Percentiles rank a stretch among this genome's conserved stretches.
These are phyloP conservation scores for Aureobasidium sp. DNA, from an alignment of 2,329 filamentous ascomycete genomes.

Conservation along the genomic window DNA sequence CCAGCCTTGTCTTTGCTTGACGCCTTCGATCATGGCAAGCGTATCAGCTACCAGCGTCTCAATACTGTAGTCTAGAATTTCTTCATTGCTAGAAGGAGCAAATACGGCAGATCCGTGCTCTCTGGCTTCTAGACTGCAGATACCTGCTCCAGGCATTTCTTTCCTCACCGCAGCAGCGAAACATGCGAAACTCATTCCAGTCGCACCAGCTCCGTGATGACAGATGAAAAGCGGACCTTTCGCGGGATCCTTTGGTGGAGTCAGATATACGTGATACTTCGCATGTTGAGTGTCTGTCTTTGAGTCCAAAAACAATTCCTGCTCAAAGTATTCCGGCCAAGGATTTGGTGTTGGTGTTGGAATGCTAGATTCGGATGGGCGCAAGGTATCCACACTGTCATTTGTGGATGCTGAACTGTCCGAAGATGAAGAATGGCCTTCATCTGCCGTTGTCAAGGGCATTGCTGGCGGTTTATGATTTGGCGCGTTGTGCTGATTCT, in stretches of 20 bases:
- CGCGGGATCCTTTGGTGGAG: constrained; percentile 54
- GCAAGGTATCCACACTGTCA: constrained; percentile 60
- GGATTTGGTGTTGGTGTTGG: constrained; percentile 61
- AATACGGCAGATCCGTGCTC: constrained; percentile 65
- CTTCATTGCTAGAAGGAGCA: constrained; percentile 25
- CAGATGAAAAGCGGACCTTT: constrained; percentile 80
- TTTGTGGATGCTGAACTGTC: constrained; percentile 86
- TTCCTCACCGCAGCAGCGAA: constrained; percentile 71
- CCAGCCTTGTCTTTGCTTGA: constrained; percentile 66
- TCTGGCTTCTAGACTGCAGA: constrained; percentile 78
- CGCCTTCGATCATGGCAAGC: constrained; percentile 59
- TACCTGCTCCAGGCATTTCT: constrained; percentile 68
- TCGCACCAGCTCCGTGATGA: constrained; percentile 92
- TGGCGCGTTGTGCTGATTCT: neutral
- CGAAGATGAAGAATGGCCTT: constrained; percentile 37
- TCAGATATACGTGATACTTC: constrained; percentile 80
- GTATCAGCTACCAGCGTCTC: constrained; percentile 68
- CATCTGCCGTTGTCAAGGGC: constrained; percentile 35
- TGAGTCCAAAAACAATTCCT: constrained; percentile 68
- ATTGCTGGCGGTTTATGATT: constrained; percentile 25
- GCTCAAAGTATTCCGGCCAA: constrained; percentile 88
- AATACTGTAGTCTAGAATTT: constrained; percentile 60
- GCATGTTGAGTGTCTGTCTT: constrained; percentile 41
- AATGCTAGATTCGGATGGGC: constrained; percentile 33
- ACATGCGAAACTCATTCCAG: constrained; percentile 77